Evolutionary conservation across 1,284 basidiomycete genomes (phyloP).

Genomic region (Ustilago hordei): DNA sequence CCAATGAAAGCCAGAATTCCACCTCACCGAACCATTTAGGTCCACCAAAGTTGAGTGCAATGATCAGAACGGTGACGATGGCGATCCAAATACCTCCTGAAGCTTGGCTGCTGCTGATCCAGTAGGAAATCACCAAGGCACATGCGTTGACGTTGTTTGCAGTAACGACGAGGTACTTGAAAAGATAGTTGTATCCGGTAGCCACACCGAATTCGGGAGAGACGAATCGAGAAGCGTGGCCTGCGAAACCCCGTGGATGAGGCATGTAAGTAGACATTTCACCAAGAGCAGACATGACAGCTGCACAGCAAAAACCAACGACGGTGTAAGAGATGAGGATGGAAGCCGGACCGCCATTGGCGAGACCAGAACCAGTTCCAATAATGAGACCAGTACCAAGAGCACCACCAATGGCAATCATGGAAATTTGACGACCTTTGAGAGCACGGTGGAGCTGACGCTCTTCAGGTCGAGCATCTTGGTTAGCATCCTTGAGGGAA

Average conservation of each 20-base stretch:
- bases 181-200: conserved; percentile 59
- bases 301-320: conserved; percentile 55
- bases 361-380: conserved; percentile 73
- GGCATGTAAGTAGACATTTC: conserved; percentile 72
- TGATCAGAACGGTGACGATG: conserved; percentile 44
- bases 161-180: conserved; percentile 44
- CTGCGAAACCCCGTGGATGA: conserved; percentile 69
- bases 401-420: conserved; percentile 72
- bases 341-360: conserved; percentile 71
- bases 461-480: conserved; percentile 37
- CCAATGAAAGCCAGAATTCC: conserved; percentile 45
- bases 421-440: conserved; percentile 74
- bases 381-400: conserved; percentile 79
- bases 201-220: conserved; percentile 71
- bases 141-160: conserved; percentile 45
- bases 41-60: conserved; percentile 71
- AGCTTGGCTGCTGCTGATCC: conserved; percentile 41
- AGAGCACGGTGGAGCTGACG: conserved; percentile 70
- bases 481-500: conserved; percentile 20
- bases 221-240: conserved; percentile 71
- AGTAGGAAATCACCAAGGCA: conserved; percentile 33
- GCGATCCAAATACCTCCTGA: conserved; percentile 56
- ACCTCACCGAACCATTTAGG: conserved; percentile 76
- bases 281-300: conserved; percentile 68
- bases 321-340: conserved; percentile 72